phyloP scores from a whole-genome alignment of 345 rosid species.

The Excoecaria cochinchinensis region DNA sequence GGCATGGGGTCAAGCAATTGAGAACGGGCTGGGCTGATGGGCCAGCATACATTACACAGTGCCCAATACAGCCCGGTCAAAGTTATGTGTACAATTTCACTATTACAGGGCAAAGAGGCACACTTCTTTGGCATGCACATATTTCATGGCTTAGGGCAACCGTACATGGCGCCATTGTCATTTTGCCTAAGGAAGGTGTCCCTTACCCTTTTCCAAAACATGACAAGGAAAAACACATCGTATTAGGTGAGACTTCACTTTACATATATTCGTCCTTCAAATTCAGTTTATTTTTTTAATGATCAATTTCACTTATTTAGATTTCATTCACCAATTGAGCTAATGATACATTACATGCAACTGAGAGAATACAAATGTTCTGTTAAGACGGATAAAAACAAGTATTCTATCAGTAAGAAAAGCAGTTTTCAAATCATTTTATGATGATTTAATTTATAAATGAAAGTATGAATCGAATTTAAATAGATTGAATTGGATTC shows the following conservation, averaged over 20 bases:
- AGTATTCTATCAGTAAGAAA: too few relatives aligned
- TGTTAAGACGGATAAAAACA: too few relatives aligned
- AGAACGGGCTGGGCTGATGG: constrained; percentile 79
- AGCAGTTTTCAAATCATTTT: too few relatives aligned
- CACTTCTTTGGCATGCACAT: constrained; percentile 79
- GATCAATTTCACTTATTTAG: too few relatives aligned
- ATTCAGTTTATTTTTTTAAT: not conserved
- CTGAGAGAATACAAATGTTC: too few relatives aligned
- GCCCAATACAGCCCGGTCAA: constrained; percentile 21
- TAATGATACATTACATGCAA: too few relatives aligned
- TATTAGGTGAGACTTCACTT: constrained; percentile 40
- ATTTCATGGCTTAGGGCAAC: constrained; percentile 76
- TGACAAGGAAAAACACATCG: constrained; percentile 47
- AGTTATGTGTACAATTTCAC: constrained; percentile 65
- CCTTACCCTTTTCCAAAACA: constrained; percentile 71
- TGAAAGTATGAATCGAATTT: too few relatives aligned
- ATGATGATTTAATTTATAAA: too few relatives aligned
- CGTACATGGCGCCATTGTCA: constrained; percentile 64
- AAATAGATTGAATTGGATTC: too few relatives aligned
- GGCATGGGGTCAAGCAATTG: constrained; percentile 75
- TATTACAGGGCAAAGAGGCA: constrained; percentile 66
- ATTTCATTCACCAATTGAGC: too few relatives aligned
- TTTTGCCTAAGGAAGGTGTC: constrained; percentile 55
- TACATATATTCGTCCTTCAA: not conserved
- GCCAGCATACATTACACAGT: constrained; percentile 68